phyloP scores from a whole-genome alignment of 768 basidiomycete species.

The Paxillus rubicundulus region DNA sequence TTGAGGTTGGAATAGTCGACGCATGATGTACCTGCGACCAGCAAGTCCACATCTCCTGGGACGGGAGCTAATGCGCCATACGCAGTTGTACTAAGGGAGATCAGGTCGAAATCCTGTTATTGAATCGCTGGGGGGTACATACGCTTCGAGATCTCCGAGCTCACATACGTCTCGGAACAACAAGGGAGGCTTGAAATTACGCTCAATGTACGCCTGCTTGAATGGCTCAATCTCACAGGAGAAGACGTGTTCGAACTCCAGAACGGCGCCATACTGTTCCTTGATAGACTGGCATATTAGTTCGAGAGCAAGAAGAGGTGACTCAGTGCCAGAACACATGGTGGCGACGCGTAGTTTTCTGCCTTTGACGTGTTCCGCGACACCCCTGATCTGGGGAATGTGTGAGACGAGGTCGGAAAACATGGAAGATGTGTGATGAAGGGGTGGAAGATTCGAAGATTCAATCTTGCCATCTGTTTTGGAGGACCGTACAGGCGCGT shows the following conservation, averaged over 20 bases:
- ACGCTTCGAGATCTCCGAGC: constrained; percentile 77
- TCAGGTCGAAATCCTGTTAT: background rate
- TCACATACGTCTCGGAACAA: constrained; percentile 95
- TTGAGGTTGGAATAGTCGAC: constrained; percentile 98
- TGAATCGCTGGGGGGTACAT: constrained; percentile 28
- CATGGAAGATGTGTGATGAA: constrained; percentile 67
- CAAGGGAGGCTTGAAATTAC: constrained; percentile 90
- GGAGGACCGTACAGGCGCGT: constrained; percentile 32
- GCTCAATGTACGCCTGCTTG: constrained; percentile 96
- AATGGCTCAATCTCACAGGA: constrained; percentile 97
- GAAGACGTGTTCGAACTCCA: constrained; percentile 89
- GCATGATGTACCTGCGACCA: constrained; percentile 93
- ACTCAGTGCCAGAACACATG: constrained; percentile 97
- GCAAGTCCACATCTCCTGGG: constrained; percentile 86
- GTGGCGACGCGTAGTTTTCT: constrained; percentile 91
- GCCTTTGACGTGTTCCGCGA: constrained; percentile 66
- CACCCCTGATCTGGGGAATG: constrained; percentile 61
- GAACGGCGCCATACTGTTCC: constrained; percentile 57
- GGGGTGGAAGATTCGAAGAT: constrained; percentile 71
- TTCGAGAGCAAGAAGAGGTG: constrained; percentile 86
- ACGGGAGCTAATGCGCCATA: constrained; percentile 85
- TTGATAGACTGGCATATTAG: constrained; percentile 75
- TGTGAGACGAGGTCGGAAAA: constrained; percentile 72
- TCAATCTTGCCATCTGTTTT: constrained; percentile 44
- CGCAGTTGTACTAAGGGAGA: constrained; percentile 69